phyloP scores from a whole-genome alignment of 352 stramenopile genomes.

The Phytophthora fragariaefolia region DNA sequence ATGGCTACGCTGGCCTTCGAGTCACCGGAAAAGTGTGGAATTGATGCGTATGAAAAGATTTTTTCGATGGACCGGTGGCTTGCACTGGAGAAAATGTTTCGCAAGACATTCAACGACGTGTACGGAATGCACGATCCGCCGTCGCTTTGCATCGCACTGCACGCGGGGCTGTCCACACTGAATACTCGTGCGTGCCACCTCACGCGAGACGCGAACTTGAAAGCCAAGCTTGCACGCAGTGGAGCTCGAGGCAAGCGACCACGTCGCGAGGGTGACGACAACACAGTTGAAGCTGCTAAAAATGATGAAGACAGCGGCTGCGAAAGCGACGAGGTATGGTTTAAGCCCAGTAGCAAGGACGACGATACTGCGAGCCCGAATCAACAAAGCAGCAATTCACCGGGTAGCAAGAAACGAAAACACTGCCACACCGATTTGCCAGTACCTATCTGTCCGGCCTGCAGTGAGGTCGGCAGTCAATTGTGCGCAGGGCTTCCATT shows the following conservation, averaged over 20 bases:
- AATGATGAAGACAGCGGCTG: constrained; percentile 23
- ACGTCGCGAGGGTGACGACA: constrained; percentile 34
- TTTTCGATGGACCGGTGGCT: constrained; percentile 72
- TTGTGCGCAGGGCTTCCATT: constrained; percentile 68
- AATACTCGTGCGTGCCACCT: constrained; percentile 79
- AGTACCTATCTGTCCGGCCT: constrained; percentile 76
- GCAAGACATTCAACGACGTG: constrained; percentile 66
- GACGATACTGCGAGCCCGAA: constrained; percentile 7
- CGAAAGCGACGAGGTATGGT: constrained; percentile 36
- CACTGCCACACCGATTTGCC: constrained; percentile 23
- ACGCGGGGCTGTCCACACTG: constrained; percentile 72
- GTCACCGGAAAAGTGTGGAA: constrained; percentile 61
- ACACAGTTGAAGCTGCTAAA: constrained; percentile 2
- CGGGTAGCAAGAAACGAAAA: constrained; percentile 42
- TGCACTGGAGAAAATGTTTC: constrained; percentile 62
- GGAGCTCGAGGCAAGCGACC: constrained; percentile 25
- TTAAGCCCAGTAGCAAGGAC: constrained; percentile 46
- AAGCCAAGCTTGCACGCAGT: constrained; percentile 41
- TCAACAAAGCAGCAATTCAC: constrained; percentile 2
- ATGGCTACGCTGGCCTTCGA: constrained; percentile 83
- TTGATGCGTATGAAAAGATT: constrained; percentile 65
- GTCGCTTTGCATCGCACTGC: constrained; percentile 69
- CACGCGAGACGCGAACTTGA: constrained; percentile 47
- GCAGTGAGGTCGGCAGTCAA: constrained; percentile 72
- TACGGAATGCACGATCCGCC: constrained; percentile 75